Evolutionary conservation across 768 basidiomycete species (phyloP).

Genomic region (Leucogyrophana mollusca): DNA sequence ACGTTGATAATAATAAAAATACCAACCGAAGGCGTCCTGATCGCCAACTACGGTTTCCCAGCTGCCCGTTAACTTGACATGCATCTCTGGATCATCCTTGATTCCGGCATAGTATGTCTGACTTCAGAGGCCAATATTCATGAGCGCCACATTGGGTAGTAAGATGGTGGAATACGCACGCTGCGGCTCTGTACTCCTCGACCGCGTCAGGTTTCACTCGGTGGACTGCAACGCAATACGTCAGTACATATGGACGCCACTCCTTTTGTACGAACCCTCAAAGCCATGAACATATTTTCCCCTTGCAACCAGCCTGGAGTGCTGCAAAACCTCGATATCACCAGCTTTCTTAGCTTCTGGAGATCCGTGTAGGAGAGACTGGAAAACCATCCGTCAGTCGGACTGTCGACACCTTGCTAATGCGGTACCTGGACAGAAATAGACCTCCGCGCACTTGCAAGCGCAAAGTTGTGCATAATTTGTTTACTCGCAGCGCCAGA

Average conservation of each 20-base stretch:
- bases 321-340: slow-evolving; percentile 72
- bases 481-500: slow-evolving; percentile 14
- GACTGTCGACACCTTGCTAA: slow-evolving; percentile 16
- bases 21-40: slow-evolving; percentile 77
- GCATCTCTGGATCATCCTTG: slow-evolving; percentile 65
- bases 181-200: slow-evolving; percentile 85
- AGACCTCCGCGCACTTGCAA: slow-evolving; percentile 36
- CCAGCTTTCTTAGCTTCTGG: slow-evolving; percentile 84
- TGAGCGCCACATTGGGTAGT: slow-evolving; percentile 3
- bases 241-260: neutral
- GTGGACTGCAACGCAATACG: slow-evolving; percentile 55
- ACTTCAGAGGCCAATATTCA: slow-evolving; percentile 36
- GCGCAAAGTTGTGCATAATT: slow-evolving; percentile 10
- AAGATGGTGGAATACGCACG: slow-evolving; percentile 48
- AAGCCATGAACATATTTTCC: slow-evolving; percentile 94
- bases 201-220: slow-evolving; percentile 78
- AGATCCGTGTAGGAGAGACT: slow-evolving; percentile 93
- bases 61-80: slow-evolving; percentile 88
- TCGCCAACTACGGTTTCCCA: slow-evolving; percentile 93
- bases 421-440: slow-evolving; percentile 64
- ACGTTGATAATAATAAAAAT: slow-evolving; percentile 26
- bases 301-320: slow-evolving; percentile 85
- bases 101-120: slow-evolving; percentile 84
- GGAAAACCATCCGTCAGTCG: slow-evolving; percentile 26
- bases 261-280: slow-evolving; percentile 56